Base-by-base conservation (phyloP, 805 yeast species). In the Teunomyces tritomae region DNA sequence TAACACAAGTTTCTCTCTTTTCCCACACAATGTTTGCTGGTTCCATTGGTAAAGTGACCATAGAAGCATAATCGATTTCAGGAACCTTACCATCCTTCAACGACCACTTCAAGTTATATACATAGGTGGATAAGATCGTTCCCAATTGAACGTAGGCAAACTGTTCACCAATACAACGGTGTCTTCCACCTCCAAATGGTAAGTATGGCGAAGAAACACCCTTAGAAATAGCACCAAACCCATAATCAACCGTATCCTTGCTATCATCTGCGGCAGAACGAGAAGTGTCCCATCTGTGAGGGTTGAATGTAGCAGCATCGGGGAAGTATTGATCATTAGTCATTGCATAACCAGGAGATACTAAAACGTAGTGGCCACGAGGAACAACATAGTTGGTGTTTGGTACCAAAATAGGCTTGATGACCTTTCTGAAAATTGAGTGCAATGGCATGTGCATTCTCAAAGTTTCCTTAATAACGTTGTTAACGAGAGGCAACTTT, bases 121-220 rank as follows among this genome's bases (percentile, higher is more conserved):
- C 78, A 64, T 76, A 87, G 13, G 89, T 80, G 33, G 88, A 71
- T 62, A 94, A 74, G 51, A 94, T 76, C 43, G 94, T 84, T 43
- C 96, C 96, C 55, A 94, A 79, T 76, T 94, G 99, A 56, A 85
- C 83, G 68, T 84, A 89, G 24, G 99, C 99, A 73, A 94, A 94
- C 67, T 92, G 98, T 72, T 94, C 99, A 65, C 99, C 99, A 62
- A 94, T 92, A 74, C 99, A 94, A 75, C 99, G 87, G 70, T 94
- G 99, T 79, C 99, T 87, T 57, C 99, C 99, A 69, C 98, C 99
- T 58, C 99, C 99, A 62, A 94, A 94, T 47, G 99, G 99, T 65
- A 94, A 81, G 72, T 89, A 94, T 49, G 98, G 96, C 37, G 97
- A 89, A 28, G 88, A 76, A 45, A 92, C 98, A 72, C 98, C 99